These are phyloP conservation scores for Auricularia sp. DNA, from an alignment of 768 basidiomycete genomes.

Conservation along the genomic window DNA sequence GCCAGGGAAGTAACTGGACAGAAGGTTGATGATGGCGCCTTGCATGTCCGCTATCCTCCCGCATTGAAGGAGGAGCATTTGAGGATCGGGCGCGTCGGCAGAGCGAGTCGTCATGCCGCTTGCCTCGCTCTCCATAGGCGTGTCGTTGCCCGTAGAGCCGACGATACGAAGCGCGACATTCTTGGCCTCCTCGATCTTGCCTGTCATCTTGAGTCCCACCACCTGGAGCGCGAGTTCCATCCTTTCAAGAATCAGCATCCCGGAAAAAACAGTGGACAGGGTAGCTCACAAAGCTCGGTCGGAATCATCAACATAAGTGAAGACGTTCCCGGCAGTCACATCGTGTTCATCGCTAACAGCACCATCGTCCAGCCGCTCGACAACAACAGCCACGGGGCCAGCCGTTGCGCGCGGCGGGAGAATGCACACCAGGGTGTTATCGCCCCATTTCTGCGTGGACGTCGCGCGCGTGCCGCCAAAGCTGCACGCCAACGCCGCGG, in stretches of 20 bases:
- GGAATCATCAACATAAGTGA: conserved; percentile 86
- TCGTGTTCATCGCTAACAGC: conserved; percentile 33
- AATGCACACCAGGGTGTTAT: conserved; percentile 85
- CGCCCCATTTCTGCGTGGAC: conserved; percentile 84
- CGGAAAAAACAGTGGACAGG: conserved; percentile 10
- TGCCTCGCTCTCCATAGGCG: conserved; percentile 17
- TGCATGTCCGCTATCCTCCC: conserved; percentile 60
- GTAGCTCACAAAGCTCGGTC: conserved; percentile 73
- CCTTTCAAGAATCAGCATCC: conserved; percentile 29
- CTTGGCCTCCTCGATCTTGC: conserved; percentile 86
- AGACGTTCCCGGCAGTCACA: conserved; percentile 48
- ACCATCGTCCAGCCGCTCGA: conserved; percentile 60
- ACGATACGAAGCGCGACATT: conserved; percentile 92
- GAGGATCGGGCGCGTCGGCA: conserved; percentile 39
- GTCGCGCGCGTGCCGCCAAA: conserved; percentile 80
- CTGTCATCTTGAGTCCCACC: conserved; percentile 94
- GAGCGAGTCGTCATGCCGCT: conserved; percentile 48
- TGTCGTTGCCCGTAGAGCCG: conserved; percentile 47
- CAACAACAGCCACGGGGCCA: conserved; percentile 85
- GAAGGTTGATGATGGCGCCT: conserved; percentile 65
- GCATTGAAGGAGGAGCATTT: conserved; percentile 47
- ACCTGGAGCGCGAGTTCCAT: conserved; percentile 96
- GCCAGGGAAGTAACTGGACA: conserved; percentile 60
- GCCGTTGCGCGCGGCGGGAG: conserved; percentile 73
- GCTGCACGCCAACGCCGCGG: conserved; percentile 60